Evolutionary conservation across 1,284 basidiomycete genomes (phyloP).

Genomic region (Leccinum solheimii): DNA sequence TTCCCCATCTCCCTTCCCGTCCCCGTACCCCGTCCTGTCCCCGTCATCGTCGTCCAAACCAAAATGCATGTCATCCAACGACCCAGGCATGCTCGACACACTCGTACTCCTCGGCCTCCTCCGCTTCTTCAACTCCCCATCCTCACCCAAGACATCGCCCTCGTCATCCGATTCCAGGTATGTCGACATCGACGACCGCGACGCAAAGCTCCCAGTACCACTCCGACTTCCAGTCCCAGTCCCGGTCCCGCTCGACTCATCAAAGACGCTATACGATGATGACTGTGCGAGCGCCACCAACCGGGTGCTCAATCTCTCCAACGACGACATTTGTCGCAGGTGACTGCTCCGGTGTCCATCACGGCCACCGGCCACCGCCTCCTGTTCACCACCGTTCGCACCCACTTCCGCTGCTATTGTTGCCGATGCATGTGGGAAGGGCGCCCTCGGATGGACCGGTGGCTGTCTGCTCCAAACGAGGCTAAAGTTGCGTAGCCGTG

Average conservation of each 20-base stretch:
- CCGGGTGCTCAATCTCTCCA: conserved; percentile 63
- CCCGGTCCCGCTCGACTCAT: conserved; percentile 27
- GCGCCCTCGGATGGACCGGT: background rate
- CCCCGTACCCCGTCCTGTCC: conserved; percentile 32
- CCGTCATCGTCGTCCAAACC: conserved; percentile 50
- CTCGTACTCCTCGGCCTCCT: conserved; percentile 54
- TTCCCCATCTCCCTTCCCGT: conserved; percentile 33
- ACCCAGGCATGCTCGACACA: conserved; percentile 82
- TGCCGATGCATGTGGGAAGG: background rate
- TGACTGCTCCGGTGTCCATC: conserved; percentile 38
- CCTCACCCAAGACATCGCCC: conserved; percentile 29
- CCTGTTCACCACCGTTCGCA: background rate
- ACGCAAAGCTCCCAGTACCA: conserved; percentile 48
- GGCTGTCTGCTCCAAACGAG: conserved; percentile 57
- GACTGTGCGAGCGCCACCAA: conserved; percentile 48
- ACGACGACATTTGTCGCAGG: conserved; percentile 68
- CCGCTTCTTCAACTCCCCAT: conserved; percentile 39
- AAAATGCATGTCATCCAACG: conserved; percentile 59
- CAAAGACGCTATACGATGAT: conserved; percentile 25
- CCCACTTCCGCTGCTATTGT: background rate
- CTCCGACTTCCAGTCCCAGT: conserved; percentile 33
- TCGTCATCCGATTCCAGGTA: conserved; percentile 59
- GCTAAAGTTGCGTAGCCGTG: conserved; percentile 80
- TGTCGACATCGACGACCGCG: conserved; percentile 47
- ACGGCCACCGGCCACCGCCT: conserved; percentile 1